A percentile compares a stretch with the other conserved stretches of the same genome.
These are phyloP conservation scores for Yamadazyma sp. DNA, from an alignment of 1,139 yeast species.

Conservation along the genomic window DNA sequence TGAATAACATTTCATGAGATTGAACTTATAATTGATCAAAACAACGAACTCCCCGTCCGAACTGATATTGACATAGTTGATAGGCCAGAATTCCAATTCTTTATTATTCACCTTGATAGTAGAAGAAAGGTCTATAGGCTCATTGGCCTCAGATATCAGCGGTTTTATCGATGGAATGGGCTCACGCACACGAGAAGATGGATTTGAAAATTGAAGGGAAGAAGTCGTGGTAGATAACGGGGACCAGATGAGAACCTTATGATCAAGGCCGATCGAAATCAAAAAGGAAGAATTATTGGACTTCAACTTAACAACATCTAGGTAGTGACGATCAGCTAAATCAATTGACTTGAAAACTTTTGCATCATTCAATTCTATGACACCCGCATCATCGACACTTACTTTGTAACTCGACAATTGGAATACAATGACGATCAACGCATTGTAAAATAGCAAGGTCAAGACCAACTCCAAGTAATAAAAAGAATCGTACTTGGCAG, in stretches of 20 bases:
- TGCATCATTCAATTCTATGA: constrained; percentile 16
- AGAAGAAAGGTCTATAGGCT: constrained; percentile 48
- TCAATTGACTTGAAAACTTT: constrained; percentile 47
- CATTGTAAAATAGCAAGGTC: constrained; percentile 27
- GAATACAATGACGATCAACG: constrained; percentile 29
- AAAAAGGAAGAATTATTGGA: constrained; percentile 62
- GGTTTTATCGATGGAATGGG: background rate
- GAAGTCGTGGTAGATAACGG: constrained; percentile 46
- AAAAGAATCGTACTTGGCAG: constrained; percentile 16
- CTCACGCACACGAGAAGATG: background rate
- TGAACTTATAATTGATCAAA: constrained; percentile 50
- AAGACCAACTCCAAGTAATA: constrained; percentile 35
- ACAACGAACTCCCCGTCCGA: constrained; percentile 61
- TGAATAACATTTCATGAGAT: constrained; percentile 59
- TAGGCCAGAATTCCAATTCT: constrained; percentile 59
- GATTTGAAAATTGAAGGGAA: background rate
- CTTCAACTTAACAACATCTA: constrained; percentile 62
- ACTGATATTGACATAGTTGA: constrained; percentile 59
- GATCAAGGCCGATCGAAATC: constrained; percentile 73
- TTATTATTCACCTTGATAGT: constrained; percentile 21
- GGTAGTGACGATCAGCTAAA: constrained; percentile 43
- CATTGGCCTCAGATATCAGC: constrained; percentile 3
- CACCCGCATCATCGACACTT: constrained; percentile 9
- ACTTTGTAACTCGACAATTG: constrained; percentile 19
- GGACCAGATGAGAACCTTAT: constrained; percentile 70